Evolutionary conservation across 257 asterid genomes (phyloP), one percentile per base, ranked within the genome.

Genomic region (Scutellaria galericulata): DNA sequence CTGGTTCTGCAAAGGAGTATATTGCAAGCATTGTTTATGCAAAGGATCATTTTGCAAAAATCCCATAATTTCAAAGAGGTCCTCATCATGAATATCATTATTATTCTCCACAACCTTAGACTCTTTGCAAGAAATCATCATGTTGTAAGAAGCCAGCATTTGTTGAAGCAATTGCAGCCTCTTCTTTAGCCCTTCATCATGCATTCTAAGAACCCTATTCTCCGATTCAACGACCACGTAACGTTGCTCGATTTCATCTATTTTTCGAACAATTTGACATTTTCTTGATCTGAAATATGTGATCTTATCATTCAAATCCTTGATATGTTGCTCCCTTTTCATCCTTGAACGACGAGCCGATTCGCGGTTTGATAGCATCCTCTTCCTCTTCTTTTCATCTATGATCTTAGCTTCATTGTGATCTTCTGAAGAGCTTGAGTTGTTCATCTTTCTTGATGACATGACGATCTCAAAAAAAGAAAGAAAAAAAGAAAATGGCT

Each of bases 271-370:
- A 39, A 75, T 50, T 45, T 80, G 82, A 8, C 52, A 31, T 20
- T 66, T 78, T 68, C 46, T 85, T 9, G 62, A 47, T 0, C 20
- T 67, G 42, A 74, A 80, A 71, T 71, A 69, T 40, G 79, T 14
- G 60, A 78, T 67, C 8, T 89, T 86, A 5, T 79, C 86, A 53
- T 77, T 82, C 89, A 89, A 65, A 35, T 89, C 89, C 77, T 89
- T 77, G 27, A 89, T 39, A 56, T 83, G 89, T 56, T 77, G 88
- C 81, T 87, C 89, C 78, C 79, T 83, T 27, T 85, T 87, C 89
- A 83, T 80, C 84, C 93, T 78, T 65, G 96, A 89, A 13, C 93
- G 86, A 57, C 87, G 69, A 0, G 91, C 96, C 0, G 96, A 89
- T 75, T 89, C 91, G 5, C 93, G 81, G 78, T 89, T 89, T 13